phyloP scores from a whole-genome alignment of 129 eudicot species.

The Centrapalus pauciflorus region DNA sequence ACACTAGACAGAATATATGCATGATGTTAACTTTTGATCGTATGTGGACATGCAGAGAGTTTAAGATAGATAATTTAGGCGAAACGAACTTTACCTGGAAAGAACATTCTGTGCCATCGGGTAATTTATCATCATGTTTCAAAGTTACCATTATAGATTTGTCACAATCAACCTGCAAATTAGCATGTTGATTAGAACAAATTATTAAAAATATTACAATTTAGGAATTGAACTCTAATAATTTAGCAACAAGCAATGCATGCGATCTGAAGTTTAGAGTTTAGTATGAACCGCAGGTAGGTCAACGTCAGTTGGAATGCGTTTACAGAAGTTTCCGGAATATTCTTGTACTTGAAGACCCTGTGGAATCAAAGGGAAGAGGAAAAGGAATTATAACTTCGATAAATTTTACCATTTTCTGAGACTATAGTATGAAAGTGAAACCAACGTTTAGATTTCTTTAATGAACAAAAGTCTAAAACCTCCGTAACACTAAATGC shows the following conservation, averaged over 20 bases:
- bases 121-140: conserved; percentile 70
- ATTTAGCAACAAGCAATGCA: no score
- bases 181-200: neutral
- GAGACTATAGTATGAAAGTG: neutral
- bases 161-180: conserved; percentile 73
- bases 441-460: neutral
- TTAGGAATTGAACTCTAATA: neutral
- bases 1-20: conserved; percentile 38
- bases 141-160: conserved; percentile 66
- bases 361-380: conserved; percentile 24
- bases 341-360: conserved; percentile 95
- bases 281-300: conserved; percentile 61
- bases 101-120: conserved; percentile 68
- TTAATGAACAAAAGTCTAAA: neutral
- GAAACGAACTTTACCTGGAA: conserved; percentile 49
- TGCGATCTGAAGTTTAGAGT: neutral
- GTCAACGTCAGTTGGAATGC: conserved; percentile 86
- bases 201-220: neutral
- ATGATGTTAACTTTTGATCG: neutral
- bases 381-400: neutral
- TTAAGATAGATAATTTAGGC: neutral
- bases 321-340: conserved; percentile 84
- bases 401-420: neutral
- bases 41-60: neutral
- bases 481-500: neutral